These are phyloP conservation scores for Podospora pseudopauciseta DNA, from an alignment of 495 filamentous ascomycete species.

Conservation along the genomic window DNA sequence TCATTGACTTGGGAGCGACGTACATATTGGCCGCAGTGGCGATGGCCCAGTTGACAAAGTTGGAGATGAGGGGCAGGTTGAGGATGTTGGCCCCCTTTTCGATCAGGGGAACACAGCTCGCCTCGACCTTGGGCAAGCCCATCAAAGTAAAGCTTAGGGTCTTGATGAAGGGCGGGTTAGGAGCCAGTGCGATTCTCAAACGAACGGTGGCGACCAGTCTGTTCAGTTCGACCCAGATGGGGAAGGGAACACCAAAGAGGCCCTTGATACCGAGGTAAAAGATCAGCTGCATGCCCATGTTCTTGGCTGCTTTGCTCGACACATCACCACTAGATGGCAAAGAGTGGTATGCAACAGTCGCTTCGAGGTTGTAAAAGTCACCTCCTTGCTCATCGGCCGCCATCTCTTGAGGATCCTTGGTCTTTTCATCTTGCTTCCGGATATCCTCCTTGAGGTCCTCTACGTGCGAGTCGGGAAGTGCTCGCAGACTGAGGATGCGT, in stretches of 20 bases:
- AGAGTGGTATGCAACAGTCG: conserved; percentile 90
- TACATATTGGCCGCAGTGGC: conserved; percentile 81
- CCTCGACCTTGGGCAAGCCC: conserved; percentile 82
- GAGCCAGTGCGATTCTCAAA: conserved; percentile 76
- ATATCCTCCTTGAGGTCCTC: conserved; percentile 73
- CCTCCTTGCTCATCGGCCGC: conserved; percentile 88
- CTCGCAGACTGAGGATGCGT: conserved; percentile 82
- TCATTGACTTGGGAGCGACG: conserved; percentile 94
- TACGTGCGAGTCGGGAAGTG: conserved; percentile 79
- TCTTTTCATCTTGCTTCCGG: conserved; percentile 71
- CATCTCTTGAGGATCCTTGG: conserved; percentile 80
- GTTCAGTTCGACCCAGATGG: conserved; percentile 83
- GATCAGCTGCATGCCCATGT: conserved; percentile 92
- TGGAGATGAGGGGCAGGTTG: conserved; percentile 87
- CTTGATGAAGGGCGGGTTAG: conserved; percentile 86
- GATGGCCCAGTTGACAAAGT: conserved; percentile 97
- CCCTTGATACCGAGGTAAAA: conserved; percentile 89
- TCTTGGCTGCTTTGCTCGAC: conserved; percentile 70
- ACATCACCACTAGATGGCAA: conserved; percentile 63
- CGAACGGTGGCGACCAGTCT: conserved; percentile 83
- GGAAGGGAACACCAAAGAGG: conserved; percentile 82
- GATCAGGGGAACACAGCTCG: conserved; percentile 89
- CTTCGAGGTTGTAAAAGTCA: conserved; percentile 91
- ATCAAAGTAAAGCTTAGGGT: conserved; percentile 90
- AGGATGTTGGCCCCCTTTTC: conserved; percentile 85